Conservation (phyloP, 208 protist species). For the Leishmania guyanensis region DNA sequence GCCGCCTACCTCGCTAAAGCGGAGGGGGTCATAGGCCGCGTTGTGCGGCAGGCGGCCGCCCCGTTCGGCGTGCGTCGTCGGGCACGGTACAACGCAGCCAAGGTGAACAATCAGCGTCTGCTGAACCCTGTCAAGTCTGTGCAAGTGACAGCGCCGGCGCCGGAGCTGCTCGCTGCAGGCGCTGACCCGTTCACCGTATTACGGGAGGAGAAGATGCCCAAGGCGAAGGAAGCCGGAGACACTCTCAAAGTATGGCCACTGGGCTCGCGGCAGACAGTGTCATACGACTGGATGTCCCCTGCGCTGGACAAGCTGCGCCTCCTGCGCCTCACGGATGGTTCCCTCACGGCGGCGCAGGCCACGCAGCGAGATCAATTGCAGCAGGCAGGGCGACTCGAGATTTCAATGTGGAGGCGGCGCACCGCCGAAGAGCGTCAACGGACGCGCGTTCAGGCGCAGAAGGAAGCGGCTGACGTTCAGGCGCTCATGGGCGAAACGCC, state of each 20-base stretch:
- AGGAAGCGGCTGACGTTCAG: slow-evolving; percentile 34
- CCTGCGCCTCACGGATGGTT: slow-evolving; percentile 19
- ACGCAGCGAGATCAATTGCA: slow-evolving; percentile 49
- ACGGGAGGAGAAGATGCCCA: slow-evolving; percentile 10
- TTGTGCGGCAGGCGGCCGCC: slow-evolving; percentile 39
- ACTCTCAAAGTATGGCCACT: slow-evolving; percentile 63
- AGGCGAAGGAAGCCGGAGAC: background rate
- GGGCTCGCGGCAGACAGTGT: slow-evolving; percentile 59
- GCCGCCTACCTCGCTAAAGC: slow-evolving; percentile 62
- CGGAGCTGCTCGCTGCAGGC: slow-evolving; percentile 54
- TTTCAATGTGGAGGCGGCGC: slow-evolving; percentile 79
- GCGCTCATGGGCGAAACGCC: slow-evolving; percentile 37
- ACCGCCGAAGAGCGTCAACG: slow-evolving; percentile 44
- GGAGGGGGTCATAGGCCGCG: slow-evolving; percentile 48
- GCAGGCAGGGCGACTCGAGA: slow-evolving; percentile 44
- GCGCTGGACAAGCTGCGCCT: slow-evolving; percentile 51
- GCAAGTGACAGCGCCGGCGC: slow-evolving; percentile 30
- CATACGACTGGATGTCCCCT: slow-evolving; percentile 59
- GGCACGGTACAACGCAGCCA: slow-evolving; percentile 29
- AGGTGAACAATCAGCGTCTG: slow-evolving; percentile 38
- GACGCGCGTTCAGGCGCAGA: slow-evolving; percentile 8
- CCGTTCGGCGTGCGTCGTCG: slow-evolving; percentile 68
- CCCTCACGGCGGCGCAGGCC: slow-evolving; percentile 53
- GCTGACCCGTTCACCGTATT: slow-evolving; percentile 29
- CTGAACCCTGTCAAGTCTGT: slow-evolving; percentile 47